phyloP scores from a whole-genome alignment of 768 basidiomycete genomes.

The Boletus patriciae region DNA sequence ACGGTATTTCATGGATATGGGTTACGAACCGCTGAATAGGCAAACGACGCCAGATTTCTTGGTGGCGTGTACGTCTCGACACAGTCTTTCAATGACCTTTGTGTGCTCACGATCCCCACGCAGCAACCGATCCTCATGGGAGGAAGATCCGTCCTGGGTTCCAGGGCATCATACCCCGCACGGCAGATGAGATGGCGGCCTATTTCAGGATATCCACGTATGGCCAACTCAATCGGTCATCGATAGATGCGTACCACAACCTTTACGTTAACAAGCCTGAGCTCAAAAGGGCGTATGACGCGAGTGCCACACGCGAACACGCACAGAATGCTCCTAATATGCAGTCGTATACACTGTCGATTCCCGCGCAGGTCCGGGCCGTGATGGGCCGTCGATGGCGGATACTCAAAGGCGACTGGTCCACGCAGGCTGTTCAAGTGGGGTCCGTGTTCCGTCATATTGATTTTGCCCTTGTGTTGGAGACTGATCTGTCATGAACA shows the following conservation, averaged over 20 bases:
- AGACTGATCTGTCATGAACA: neutral
- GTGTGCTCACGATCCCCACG: neutral
- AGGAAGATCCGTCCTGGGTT: slow-evolving; percentile 50
- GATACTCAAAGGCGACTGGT: slow-evolving; percentile 43
- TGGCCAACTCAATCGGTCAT: slow-evolving; percentile 43
- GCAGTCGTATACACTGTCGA: slow-evolving; percentile 47
- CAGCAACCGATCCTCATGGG: slow-evolving; percentile 58
- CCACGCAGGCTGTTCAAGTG: slow-evolving; percentile 35
- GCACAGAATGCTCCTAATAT: slow-evolving; percentile 42
- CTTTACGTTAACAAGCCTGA: slow-evolving; percentile 48
- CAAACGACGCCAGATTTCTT: slow-evolving; percentile 65
- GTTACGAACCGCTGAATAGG: slow-evolving; percentile 51
- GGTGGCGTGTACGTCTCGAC: slow-evolving; percentile 41
- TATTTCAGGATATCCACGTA: slow-evolving; percentile 44
- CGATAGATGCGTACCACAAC: slow-evolving; percentile 45
- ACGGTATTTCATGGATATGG: slow-evolving; percentile 4
- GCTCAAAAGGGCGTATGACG: slow-evolving; percentile 42
- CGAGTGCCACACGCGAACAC: slow-evolving; percentile 52
- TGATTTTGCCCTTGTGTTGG: neutral
- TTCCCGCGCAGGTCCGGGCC: slow-evolving; percentile 44
- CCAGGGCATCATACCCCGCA: slow-evolving; percentile 44
- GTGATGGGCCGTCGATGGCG: slow-evolving; percentile 48
- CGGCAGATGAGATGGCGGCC: slow-evolving; percentile 56
- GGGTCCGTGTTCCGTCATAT: slow-evolving; percentile 29
- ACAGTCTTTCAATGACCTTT: slow-evolving; percentile 17